phyloP scores from a whole-genome alignment of 495 filamentous ascomycete genomes.

The Penicillium lagena region DNA sequence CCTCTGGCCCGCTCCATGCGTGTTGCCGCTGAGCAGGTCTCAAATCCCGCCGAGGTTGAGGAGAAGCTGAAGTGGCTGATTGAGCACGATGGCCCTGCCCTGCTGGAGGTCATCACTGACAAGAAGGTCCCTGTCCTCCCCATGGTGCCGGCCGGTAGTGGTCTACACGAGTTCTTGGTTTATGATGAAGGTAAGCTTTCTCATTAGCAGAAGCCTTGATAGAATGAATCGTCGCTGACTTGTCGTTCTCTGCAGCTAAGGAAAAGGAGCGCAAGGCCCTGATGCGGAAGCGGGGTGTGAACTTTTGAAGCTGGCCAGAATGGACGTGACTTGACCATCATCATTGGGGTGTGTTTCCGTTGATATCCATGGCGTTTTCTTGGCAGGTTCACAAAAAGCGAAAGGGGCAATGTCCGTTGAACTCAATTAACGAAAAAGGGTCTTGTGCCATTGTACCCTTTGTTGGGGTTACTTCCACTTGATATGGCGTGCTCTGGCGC shows the following conservation, averaged over 20 bases:
- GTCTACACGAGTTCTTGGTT: slow-evolving; percentile 86
- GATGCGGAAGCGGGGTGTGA: slow-evolving; percentile 61
- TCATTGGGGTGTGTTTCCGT: slow-evolving; percentile 17
- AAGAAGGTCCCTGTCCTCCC: slow-evolving; percentile 98
- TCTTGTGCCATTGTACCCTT: too few species aligned
- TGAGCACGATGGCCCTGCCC: slow-evolving; percentile 68
- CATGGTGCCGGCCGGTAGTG: slow-evolving; percentile 87
- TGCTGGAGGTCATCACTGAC: slow-evolving; percentile 55
- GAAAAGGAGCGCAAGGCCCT: slow-evolving; percentile 65
- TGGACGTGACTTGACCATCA: slow-evolving; percentile 10
- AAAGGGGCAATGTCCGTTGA: too few species aligned
- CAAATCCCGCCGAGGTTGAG: slow-evolving; percentile 64
- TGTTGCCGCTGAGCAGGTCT: slow-evolving; percentile 58
- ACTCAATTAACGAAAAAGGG: too few species aligned
- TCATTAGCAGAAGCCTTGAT: background rate
- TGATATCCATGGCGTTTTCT: slow-evolving; percentile 44
- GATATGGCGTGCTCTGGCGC: too few species aligned
- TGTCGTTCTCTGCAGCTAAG: slow-evolving; percentile 48
- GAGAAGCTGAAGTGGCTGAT: slow-evolving; percentile 85
- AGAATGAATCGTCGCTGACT: background rate
- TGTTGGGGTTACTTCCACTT: too few species aligned
- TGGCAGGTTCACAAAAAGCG: slow-evolving; percentile 29
- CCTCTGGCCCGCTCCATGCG: slow-evolving; percentile 83
- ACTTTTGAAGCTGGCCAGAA: slow-evolving; percentile 10
- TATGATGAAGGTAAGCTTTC: slow-evolving; percentile 68